Percentiles rank a stretch among this genome's conserved stretches.
Evolutionary conservation across 73 alveolate genomes (phyloP).

Genomic region (Breviolum minutum): DNA sequence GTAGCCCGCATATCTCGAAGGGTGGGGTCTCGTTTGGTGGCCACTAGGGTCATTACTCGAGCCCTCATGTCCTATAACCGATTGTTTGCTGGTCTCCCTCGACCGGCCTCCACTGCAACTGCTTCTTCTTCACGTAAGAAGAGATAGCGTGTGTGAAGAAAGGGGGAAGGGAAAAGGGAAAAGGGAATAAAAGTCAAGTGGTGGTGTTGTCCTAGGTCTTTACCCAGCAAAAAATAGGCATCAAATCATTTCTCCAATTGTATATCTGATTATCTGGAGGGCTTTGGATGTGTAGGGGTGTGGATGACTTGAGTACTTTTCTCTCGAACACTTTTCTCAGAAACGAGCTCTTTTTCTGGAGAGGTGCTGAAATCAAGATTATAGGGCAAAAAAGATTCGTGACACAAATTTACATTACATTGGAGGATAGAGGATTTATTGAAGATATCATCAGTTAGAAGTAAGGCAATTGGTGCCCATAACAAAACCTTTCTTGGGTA

Average conservation of each 20-base stretch:
- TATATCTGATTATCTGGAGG: no score
- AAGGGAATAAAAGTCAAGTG: no score
- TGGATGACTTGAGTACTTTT: neutral
- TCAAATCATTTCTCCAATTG: no score
- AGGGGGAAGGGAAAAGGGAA: neutral
- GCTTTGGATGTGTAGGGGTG: no score
- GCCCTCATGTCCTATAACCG: neutral
- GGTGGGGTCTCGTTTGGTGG: neutral
- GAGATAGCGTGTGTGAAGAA: no score
- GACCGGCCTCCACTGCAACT: no score
- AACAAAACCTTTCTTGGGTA: no score
- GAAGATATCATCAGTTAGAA: no score
- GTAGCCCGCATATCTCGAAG: neutral
- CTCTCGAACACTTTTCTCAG: neutral
- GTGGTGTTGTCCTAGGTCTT: no score
- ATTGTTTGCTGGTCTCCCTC: neutral
- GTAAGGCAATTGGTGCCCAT: no score
- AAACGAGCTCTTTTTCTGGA: neutral
- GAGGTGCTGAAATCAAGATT: neutral
- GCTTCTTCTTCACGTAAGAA: no score
- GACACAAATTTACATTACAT: neutral
- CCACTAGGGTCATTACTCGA: neutral
- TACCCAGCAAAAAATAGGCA: no score
- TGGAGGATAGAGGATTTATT: conserved; percentile 12
- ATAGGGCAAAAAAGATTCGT: neutral